Evolutionary conservation across 2,329 filamentous ascomycete species (phyloP), one percentile per base, ranked within the genome.

Genomic region (Hypoxylon sp.): DNA sequence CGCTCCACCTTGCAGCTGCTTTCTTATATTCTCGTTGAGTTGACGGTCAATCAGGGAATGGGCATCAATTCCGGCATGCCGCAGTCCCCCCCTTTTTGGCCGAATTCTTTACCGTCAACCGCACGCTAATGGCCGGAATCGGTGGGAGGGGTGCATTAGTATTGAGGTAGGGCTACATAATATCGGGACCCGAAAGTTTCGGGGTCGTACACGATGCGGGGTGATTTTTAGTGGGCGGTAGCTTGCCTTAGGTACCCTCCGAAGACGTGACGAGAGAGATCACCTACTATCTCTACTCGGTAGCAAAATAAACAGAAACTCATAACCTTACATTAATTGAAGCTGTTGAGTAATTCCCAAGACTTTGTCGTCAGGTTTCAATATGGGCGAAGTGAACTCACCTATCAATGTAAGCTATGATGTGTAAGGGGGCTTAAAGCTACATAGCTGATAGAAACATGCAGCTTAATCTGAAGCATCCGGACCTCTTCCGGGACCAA

Each of bases 401-500:
- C 10, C 46, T 28, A 61, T 66, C 34, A 61, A 68, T 0, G 68
- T 70, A 66, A 63, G 68, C 11, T 14, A 19, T 11, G 10, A 43
- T 14, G 3, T 38, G 13, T 64, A 56, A 53, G 43, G 14, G 30
- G 51, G 21, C n/a, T 28, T 48, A 21, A 9, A 59, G 14, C 25
- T 14, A 30, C 21, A 36, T 21, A 23, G 28, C 56, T 69, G 32
- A 69, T 28, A 34, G 7, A n/a, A 43, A 23, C 3, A 49, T 17
- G 36, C 21, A 77, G 75, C 71, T 76, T 10, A 71, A 87, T 82
- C 80, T 88, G 67, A 85, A 85, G 74, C 83, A 85, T 65, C 80
- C 84, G 10, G 82, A 84, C 23, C 74, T 88, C n/a, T 84, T 88
- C 74, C 83, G 83, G 56, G 83, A 85, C 59, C 77, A 85, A 65